phyloP scores from a whole-genome alignment of 108 stramenopile species.

The Fistulifera solaris region DNA sequence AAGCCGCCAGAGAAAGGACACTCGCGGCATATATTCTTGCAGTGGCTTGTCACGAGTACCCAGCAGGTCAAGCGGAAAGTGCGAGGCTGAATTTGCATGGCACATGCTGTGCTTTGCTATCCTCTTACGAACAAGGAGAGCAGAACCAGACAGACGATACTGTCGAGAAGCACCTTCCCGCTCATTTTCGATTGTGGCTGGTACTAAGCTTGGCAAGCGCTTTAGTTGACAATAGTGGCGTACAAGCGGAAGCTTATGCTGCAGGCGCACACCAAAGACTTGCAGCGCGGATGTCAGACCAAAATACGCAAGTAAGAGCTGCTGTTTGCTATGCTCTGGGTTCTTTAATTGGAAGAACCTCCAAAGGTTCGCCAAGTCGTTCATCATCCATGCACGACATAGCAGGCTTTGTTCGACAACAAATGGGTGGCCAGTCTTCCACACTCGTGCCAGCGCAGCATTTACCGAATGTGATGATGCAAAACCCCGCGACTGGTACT shows the following conservation, averaged over 20 bases:
- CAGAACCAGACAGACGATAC: background rate
- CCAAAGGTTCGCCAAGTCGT: slow-evolving; percentile 4
- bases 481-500: no score
- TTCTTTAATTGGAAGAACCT: slow-evolving; percentile 40
- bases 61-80: slow-evolving; percentile 79
- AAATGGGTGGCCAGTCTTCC: background rate
- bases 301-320: slow-evolving; percentile 65
- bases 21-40: slow-evolving; percentile 86
- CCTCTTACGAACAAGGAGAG: slow-evolving; percentile 24
- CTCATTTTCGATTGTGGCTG: slow-evolving; percentile 72
- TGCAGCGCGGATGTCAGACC: slow-evolving; percentile 46
- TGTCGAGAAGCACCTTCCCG: slow-evolving; percentile 15
- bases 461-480: background rate
- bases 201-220: slow-evolving; percentile 80
- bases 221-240: slow-evolving; percentile 41
- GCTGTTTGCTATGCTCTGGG: slow-evolving; percentile 84
- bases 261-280: slow-evolving; percentile 58
- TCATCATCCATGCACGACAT: slow-evolving; percentile 1
- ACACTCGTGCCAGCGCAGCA: background rate
- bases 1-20: slow-evolving; percentile 66
- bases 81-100: slow-evolving; percentile 71
- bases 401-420: background rate
- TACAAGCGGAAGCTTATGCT: slow-evolving; percentile 53
- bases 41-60: slow-evolving; percentile 64
- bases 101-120: slow-evolving; percentile 45